Percentiles rank a stretch among this genome's conserved stretches.
Evolutionary conservation across 768 basidiomycete genomes (phyloP).

Genomic region (Panus rudis): DNA sequence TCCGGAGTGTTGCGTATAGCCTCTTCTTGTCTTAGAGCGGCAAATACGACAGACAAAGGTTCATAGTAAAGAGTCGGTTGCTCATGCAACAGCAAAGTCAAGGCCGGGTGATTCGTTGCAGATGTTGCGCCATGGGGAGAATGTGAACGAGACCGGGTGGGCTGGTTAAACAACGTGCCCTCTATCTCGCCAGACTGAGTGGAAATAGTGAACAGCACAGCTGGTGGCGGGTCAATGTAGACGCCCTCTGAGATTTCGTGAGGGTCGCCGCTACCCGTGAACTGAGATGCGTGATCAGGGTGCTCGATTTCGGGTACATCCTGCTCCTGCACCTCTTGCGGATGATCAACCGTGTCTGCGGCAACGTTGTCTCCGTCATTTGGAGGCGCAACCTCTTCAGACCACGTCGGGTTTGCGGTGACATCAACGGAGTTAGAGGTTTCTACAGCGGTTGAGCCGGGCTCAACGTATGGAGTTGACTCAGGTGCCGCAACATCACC

Average conservation of each 20-base stretch:
- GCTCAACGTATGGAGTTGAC: no score
- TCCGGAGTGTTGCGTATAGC: constrained; percentile 38
- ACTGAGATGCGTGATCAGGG: background rate
- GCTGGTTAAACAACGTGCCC: constrained; percentile 53
- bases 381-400: background rate
- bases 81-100: constrained; percentile 47
- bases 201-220: constrained; percentile 45
- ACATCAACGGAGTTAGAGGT: background rate
- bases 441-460: background rate
- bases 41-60: constrained; percentile 62
- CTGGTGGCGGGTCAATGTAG: constrained; percentile 39
- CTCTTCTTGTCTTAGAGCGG: constrained; percentile 62
- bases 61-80: constrained; percentile 74
- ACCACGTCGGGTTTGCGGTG: background rate
- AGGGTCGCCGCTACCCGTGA: constrained; percentile 8
- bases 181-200: constrained; percentile 33
- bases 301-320: background rate
- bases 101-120: background rate
- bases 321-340: no score
- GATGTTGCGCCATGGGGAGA: constrained; percentile 8
- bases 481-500: no score
- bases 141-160: constrained; percentile 15
- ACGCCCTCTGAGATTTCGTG: constrained; percentile 15
- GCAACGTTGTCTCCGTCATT: background rate
- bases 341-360: no score